Conservation (phyloP, 768 basidiomycete genomes). For the Naganishia onofrii region DNA sequence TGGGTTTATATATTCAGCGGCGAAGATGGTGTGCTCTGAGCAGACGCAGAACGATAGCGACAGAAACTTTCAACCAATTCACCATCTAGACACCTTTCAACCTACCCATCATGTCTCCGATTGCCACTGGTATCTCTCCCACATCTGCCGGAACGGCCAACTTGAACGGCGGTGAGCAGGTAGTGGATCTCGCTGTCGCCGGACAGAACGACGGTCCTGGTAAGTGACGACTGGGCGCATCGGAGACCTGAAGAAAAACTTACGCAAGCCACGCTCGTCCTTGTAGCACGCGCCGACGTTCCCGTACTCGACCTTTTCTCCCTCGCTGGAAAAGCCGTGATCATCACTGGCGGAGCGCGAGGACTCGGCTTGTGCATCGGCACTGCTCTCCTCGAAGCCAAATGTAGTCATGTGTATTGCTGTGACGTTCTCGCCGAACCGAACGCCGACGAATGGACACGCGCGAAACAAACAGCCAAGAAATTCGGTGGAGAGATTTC, state of each 20-base stretch:
- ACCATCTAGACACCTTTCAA: background rate
- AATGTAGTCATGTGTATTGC: slow-evolving; percentile 37
- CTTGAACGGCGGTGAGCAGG: slow-evolving; percentile 6
- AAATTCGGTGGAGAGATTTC: slow-evolving; percentile 24
- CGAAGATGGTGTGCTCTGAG: background rate
- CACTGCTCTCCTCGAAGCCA: slow-evolving; percentile 41
- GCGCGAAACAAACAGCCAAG: slow-evolving; percentile 25
- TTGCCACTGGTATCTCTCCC: background rate
- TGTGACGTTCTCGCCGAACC: slow-evolving; percentile 43
- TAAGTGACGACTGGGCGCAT: background rate
- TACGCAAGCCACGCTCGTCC: no score
- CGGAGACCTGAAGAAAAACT: background rate
- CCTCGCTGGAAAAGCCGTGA: slow-evolving; percentile 36
- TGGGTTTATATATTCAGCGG: background rate
- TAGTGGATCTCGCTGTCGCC: slow-evolving; percentile 6
- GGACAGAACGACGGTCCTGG: slow-evolving; percentile 4
- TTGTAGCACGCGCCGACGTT: slow-evolving; percentile 30
- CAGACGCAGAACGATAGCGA: background rate
- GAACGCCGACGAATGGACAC: slow-evolving; percentile 35
- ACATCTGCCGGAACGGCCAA: background rate
- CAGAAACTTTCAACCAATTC: no score
- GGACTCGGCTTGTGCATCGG: slow-evolving; percentile 46
- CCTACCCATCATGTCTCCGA: background rate
- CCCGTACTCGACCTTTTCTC: slow-evolving; percentile 39
- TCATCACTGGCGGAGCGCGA: slow-evolving; percentile 45